Evolutionary conservation across 2,329 filamentous ascomycete species (phyloP).

Genomic region (Aureobasidium pullulans): DNA sequence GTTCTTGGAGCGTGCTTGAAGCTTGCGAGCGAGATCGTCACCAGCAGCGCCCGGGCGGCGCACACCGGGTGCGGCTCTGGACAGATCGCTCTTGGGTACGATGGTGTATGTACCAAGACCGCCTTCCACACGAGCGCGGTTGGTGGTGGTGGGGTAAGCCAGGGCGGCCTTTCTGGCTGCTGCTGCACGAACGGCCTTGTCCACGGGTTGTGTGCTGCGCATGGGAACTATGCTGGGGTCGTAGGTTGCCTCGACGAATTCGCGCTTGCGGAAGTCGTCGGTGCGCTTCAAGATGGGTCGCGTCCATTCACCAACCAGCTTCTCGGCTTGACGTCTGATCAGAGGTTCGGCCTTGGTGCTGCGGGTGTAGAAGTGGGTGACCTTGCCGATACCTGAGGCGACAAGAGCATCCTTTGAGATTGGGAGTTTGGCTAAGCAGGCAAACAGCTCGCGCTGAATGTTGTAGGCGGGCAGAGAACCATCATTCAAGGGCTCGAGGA

Average conservation of each 20-base stretch:
- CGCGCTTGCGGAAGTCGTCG: constrained; percentile 86
- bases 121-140: constrained; percentile 52
- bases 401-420: constrained; percentile 87
- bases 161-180: constrained; percentile 46
- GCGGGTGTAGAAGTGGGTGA: constrained; percentile 94
- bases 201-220: constrained; percentile 20
- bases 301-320: constrained; percentile 91
- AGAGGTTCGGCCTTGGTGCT: constrained; percentile 79
- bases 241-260: constrained; percentile 51
- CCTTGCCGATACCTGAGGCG: constrained; percentile 90
- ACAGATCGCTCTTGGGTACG: constrained; percentile 50
- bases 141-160: constrained; percentile 45
- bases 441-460: constrained; percentile 91
- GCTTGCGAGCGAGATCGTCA: constrained; percentile 29
- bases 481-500: constrained; percentile 90
- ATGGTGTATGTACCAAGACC: constrained; percentile 56
- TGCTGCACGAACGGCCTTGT: constrained; percentile 36
- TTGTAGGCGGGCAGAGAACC: constrained; percentile 92
- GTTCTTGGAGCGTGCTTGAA: constrained; percentile 12
- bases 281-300: constrained; percentile 87
- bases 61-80: constrained; percentile 23
- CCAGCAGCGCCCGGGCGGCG: constrained; percentile 23
- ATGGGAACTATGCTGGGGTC: constrained; percentile 41
- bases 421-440: constrained; percentile 68
- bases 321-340: constrained; percentile 91